Evolutionary conservation across 306 rosid species (phyloP), one percentile per base, ranked within the genome.

Genomic region (Corylus avellana): DNA sequence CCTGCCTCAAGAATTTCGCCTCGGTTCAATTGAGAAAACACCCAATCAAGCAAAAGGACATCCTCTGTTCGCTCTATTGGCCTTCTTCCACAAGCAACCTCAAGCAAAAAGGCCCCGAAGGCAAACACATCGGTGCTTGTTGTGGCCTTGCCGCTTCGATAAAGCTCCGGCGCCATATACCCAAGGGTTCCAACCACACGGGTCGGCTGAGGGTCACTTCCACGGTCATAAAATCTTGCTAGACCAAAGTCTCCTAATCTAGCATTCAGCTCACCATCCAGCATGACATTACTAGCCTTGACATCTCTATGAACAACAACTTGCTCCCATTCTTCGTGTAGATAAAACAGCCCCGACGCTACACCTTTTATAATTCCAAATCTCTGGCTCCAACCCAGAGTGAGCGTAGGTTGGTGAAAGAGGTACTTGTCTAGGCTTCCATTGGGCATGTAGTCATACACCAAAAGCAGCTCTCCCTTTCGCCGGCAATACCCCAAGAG

Each of bases 41-140:
- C 85, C 92, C 90, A 88, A 70, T 93, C 96, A 46, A 91, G 88
- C 87, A 93, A 75, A 9, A 93, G 87, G 72, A 91, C 39, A 37
- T 73, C 86, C 42, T 74, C 53, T 5, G 5, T 5, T 20, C 48
- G 20, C 32, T 75, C 85, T 68, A 85, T 78, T 9, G 88, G 88
- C 55, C 88, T 61, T 66, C 80, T 70, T 48, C 88, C 88, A 57
- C 80, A 73, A 0, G 81, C 85, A 4, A 78, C 85, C 58, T 81
- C 85, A 8, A 81, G 78, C 78, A 85, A 8, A 67, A 78, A 81
- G 11, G 80, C 85, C 61, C 88, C 83, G 22, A 78, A 85, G 32
- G 88, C 81, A 68, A 53, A 85, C 51, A 85, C 85, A 11, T 81
- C 88, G 4, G 73, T 68, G 27, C 55, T 35, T 0, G 85, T 62